A percentile compares a stretch with the other conserved stretches of the same genome.
phyloP scores from a whole-genome alignment of 2,329 filamentous ascomycete genomes.

The Hypoxylon sp. region DNA sequence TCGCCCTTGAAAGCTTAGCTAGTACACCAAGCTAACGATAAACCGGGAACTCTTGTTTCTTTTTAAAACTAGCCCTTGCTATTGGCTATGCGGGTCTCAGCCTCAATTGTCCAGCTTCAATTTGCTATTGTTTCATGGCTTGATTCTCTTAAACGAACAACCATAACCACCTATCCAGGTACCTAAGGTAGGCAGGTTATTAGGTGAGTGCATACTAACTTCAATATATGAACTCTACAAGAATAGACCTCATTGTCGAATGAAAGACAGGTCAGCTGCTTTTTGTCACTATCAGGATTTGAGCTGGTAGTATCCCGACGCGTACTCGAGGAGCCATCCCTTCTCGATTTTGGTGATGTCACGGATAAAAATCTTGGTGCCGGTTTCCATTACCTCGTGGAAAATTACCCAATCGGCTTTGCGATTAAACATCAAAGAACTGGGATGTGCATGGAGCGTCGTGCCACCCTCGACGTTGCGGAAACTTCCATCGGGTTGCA shows the following conservation, averaged over 20 bases:
- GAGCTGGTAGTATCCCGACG: constrained; percentile 83
- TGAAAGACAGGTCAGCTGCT: constrained; percentile 15
- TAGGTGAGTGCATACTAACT: background rate
- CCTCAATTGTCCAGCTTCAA: constrained; percentile 34
- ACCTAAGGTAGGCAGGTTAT: constrained; percentile 2
- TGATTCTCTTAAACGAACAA: constrained; percentile 37
- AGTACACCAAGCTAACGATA: constrained; percentile 26
- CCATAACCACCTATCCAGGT: constrained; percentile 18
- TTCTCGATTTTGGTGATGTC: constrained; percentile 96
- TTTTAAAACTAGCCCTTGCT: constrained; percentile 35
- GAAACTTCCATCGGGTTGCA: constrained; percentile 94
- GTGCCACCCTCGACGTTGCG: constrained; percentile 85
- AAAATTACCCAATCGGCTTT: constrained; percentile 98
- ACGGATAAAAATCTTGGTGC: constrained; percentile 88
- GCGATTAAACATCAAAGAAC: constrained; percentile 93
- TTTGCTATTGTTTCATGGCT: constrained; percentile 37
- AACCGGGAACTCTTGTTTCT: constrained; percentile 32
- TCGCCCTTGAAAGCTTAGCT: constrained; percentile 32
- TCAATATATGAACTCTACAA: background rate
- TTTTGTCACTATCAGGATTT: constrained; percentile 51
- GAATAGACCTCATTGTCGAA: constrained; percentile 19
- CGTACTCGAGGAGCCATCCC: constrained; percentile 91
- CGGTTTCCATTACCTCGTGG: constrained; percentile 91
- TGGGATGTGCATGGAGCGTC: constrained; percentile 89
- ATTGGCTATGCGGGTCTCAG: constrained; percentile 42